A percentile compares a stretch with the other conserved stretches of the same genome.
Conservation (phyloP, 1,139 yeast genomes). For the Kurtzmaniella quercitrusa region DNA sequence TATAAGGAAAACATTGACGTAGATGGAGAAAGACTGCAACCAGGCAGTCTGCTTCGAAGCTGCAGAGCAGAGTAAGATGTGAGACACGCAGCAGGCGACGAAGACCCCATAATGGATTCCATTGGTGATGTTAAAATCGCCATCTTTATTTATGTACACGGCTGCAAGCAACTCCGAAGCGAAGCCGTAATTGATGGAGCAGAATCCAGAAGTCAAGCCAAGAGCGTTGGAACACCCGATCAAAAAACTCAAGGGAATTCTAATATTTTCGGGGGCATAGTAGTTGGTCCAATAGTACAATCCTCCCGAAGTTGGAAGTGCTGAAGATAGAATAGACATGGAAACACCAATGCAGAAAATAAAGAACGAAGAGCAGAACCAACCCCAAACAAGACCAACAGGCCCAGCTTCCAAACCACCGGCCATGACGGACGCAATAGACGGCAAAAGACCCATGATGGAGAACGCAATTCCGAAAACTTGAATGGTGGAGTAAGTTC, state of each 20-base stretch:
- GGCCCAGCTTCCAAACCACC: slow-evolving; percentile 43
- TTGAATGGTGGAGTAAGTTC: slow-evolving; percentile 42
- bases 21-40: slow-evolving; percentile 19
- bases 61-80: slow-evolving; percentile 18
- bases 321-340: slow-evolving; percentile 56
- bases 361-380: slow-evolving; percentile 52
- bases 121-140: slow-evolving; percentile 19
- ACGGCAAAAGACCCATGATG: slow-evolving; percentile 49
- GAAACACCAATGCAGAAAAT: slow-evolving; percentile 51
- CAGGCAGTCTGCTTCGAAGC: slow-evolving; percentile 18
- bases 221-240: slow-evolving; percentile 26
- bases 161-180: slow-evolving; percentile 23
- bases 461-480: slow-evolving; percentile 49
- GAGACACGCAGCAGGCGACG: slow-evolving; percentile 20
- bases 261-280: slow-evolving; percentile 19
- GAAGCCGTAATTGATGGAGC: slow-evolving; percentile 25
- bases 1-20: slow-evolving; percentile 14
- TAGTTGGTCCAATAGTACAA: slow-evolving; percentile 48
- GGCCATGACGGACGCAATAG: slow-evolving; percentile 32
- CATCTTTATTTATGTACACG: slow-evolving; percentile 18
- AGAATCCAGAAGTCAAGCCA: slow-evolving; percentile 25
- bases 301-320: slow-evolving; percentile 65
- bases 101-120: slow-evolving; percentile 23
- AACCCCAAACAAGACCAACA: slow-evolving; percentile 60
- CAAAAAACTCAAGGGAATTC: slow-evolving; percentile 22